These are phyloP conservation scores for Didymella segeticola DNA, from an alignment of 2,329 filamentous ascomycete genomes.

Conservation along the genomic window DNA sequence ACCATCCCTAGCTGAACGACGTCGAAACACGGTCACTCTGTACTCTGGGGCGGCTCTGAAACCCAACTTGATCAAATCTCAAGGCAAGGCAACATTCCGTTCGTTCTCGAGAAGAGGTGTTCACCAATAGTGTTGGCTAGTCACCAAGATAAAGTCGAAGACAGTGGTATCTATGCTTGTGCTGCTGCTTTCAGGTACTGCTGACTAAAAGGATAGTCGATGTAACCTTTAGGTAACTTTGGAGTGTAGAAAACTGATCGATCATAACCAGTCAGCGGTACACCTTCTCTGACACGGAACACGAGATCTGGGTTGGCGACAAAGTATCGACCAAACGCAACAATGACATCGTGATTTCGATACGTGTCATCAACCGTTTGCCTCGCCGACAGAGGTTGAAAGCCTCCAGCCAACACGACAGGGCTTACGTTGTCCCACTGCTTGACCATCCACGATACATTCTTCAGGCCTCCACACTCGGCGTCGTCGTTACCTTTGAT, in stretches of 20 bases:
- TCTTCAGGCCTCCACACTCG: slow-evolving; percentile 21
- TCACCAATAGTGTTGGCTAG: neutral
- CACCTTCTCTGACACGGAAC: slow-evolving; percentile 49
- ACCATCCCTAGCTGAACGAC: too few relatives aligned
- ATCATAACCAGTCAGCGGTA: slow-evolving; percentile 51
- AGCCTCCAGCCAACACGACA: slow-evolving; percentile 51
- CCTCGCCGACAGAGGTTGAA: slow-evolving; percentile 42
- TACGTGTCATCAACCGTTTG: slow-evolving; percentile 47
- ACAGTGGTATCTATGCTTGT: neutral
- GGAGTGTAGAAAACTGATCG: slow-evolving; percentile 28
- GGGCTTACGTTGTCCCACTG: slow-evolving; percentile 25
- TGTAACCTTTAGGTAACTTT: slow-evolving; percentile 21
- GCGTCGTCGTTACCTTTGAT: slow-evolving; percentile 22
- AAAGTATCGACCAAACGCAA: slow-evolving; percentile 55
- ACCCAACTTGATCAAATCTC: too few relatives aligned
- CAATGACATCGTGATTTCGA: slow-evolving; percentile 29
- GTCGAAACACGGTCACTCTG: too few relatives aligned
- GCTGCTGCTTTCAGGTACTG: slow-evolving; percentile 9
- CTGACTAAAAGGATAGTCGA: slow-evolving; percentile 21
- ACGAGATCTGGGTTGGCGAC: slow-evolving; percentile 56
- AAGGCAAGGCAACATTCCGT: neutral
- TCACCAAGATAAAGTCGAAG: neutral
- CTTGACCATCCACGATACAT: slow-evolving; percentile 20
- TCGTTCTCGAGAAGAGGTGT: neutral
- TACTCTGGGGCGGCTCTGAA: too few relatives aligned